Evolutionary conservation across 805 yeast genomes (phyloP), one percentile per base, ranked within the genome.

Genomic region (Saccharomycopsis synnaedendra): DNA sequence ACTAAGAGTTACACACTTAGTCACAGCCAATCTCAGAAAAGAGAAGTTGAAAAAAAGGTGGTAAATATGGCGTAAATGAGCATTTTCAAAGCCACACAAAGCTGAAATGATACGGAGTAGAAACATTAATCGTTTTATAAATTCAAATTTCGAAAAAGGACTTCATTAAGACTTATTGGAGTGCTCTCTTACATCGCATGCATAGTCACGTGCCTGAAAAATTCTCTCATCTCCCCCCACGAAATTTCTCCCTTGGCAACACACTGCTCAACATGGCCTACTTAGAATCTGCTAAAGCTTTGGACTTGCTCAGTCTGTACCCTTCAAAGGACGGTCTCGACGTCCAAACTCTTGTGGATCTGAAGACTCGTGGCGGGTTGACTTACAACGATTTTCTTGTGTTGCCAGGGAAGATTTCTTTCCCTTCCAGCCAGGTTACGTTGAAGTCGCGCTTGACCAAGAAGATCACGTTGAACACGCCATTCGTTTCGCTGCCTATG

Each of bases 401-500:
- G 58, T 78, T 93, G 60, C 98, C 98, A 56, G 97, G 97, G 55
- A 86, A 87, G 72, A 85, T 90, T 62, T 75, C 79, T 60, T 89
- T 89, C 72, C 85, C 96, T 54, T 78, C 97, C 32, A 73, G 82
- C 46, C 69, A 58, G 28, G 97, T 93, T 52, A 68, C 71, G 44
- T 74, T 90, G 64, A 96, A 89, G 58, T 76, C 96, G 55, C 84
- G 77, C 67, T 74, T 93, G 67, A 90, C 98, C 63, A 89, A 84
- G 73, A 84, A 82, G 62, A 93, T 93, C 73, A 68, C 93, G 48
- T 74, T 93, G 68, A 88, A 84, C 73, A 73, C 96, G 42, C 98
- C 98, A 50, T 87, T 93, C 57, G 90, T 93, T 52, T 90, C 97
- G 27, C 87, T 97, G 60, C 98, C 98, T 58, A 93, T 93, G 98